Conservation (phyloP, 805 yeast genomes). For the Saccharomycopsis capsularis region DNA sequence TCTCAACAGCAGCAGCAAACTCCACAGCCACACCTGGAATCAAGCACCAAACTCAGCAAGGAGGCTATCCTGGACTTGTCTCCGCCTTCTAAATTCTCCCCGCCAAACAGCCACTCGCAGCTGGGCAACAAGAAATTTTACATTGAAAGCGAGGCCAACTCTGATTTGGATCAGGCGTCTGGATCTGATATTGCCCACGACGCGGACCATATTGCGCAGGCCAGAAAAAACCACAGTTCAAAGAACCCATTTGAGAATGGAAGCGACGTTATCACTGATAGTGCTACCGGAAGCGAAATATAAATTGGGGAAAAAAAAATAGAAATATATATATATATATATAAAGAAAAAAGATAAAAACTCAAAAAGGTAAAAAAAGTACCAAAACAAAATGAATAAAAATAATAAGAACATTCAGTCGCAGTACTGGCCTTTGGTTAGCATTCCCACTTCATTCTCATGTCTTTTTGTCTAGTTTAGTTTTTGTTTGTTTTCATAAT, state of each 20-base stretch:
- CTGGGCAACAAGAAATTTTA: background rate
- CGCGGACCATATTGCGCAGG: background rate
- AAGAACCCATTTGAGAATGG: background rate
- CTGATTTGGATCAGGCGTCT: background rate
- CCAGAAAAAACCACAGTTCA: background rate
- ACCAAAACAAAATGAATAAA: too few species aligned
- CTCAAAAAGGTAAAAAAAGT: too few species aligned
- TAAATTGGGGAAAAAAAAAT: background rate
- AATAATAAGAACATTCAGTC: too few species aligned
- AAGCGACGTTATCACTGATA: too few species aligned
- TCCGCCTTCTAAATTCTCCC: background rate
- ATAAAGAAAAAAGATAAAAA: too few species aligned
- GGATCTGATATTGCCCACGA: background rate
- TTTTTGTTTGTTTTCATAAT: too few species aligned
- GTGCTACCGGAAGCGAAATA: background rate
- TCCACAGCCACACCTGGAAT: background rate
- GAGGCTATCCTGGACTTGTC: background rate
- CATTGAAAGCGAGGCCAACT: slow-evolving; percentile 1
- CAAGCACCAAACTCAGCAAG: background rate
- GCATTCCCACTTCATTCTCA: too few species aligned
- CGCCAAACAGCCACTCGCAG: background rate
- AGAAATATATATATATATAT: too few species aligned
- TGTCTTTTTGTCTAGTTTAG: too few species aligned
- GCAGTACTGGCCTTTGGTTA: too few species aligned
- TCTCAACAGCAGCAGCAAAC: background rate